Evolutionary conservation across 441 rosid species (phyloP).

Genomic region (Bocquillonia castaneifolia): DNA sequence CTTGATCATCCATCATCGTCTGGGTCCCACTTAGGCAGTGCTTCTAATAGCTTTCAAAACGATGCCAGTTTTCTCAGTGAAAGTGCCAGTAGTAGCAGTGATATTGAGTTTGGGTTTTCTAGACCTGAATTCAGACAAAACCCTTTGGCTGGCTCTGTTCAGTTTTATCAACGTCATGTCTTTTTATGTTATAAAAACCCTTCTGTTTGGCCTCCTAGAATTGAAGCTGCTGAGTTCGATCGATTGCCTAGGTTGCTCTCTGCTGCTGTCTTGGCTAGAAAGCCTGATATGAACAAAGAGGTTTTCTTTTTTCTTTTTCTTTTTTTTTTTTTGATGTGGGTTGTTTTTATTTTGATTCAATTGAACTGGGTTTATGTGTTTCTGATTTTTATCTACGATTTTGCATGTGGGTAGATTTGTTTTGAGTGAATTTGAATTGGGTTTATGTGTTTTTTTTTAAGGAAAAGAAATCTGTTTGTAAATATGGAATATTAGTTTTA

Average conservation of each 20-base stretch:
- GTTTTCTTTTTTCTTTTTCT: constrained; percentile 23
- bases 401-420: constrained; percentile 10
- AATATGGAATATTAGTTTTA: background rate
- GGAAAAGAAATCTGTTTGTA: background rate
- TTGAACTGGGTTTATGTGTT: constrained; percentile 17
- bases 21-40: constrained; percentile 52
- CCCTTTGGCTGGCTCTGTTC: constrained; percentile 71
- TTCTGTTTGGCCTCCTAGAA: constrained; percentile 87
- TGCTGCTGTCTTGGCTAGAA: constrained; percentile 72
- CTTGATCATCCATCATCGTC: constrained; percentile 51
- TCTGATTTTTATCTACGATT: constrained; percentile 1
- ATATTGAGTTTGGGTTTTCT: constrained; percentile 73
- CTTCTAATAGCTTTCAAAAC: constrained; percentile 77
- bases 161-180: constrained; percentile 80
- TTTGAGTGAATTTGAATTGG: constrained; percentile 11
- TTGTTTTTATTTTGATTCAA: constrained; percentile 8
- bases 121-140: constrained; percentile 68
- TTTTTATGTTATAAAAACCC: constrained; percentile 94
- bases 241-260: constrained; percentile 92
- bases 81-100: constrained; percentile 29
- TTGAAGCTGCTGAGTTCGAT: constrained; percentile 99
- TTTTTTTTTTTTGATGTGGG: background rate
- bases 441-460: background rate
- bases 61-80: constrained; percentile 50
- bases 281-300: constrained; percentile 67